Percentiles rank a stretch among this genome's conserved stretches.
These are phyloP conservation scores for Mortierella sp. DNA, from an alignment of 371 early-diverging fungal genomes.

Conservation along the genomic window DNA sequence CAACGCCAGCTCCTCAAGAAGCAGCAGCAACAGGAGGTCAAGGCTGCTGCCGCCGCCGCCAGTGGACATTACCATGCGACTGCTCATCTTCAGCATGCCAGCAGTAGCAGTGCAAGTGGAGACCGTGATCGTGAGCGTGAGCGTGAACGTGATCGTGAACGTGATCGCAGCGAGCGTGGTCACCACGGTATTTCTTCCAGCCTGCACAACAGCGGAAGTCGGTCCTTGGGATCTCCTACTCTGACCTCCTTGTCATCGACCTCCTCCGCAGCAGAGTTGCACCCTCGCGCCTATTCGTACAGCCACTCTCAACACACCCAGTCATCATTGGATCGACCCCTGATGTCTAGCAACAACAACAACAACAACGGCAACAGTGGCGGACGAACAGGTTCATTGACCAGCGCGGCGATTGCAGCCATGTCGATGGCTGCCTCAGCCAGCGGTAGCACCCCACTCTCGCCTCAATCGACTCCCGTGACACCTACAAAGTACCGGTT, in stretches of 20 bases:
- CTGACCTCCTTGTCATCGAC: constrained; percentile 27
- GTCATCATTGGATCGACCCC: constrained; percentile 13
- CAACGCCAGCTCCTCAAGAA: constrained; percentile 30
- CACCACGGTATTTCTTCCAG: background rate
- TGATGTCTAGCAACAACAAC: background rate
- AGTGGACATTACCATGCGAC: constrained; percentile 34
- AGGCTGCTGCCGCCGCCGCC: constrained; percentile 11
- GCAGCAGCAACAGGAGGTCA: constrained; percentile 25
- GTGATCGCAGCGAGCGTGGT: background rate
- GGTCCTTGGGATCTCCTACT: constrained; percentile 8
- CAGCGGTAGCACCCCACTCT: constrained; percentile 25
- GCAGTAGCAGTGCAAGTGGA: background rate
- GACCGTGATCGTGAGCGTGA: background rate
- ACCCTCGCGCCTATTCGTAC: constrained; percentile 32
- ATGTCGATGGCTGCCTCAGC: background rate
- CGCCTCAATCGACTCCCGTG: constrained; percentile 45
- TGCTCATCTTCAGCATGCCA: constrained; percentile 2
- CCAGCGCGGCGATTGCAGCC: constrained; percentile 6
- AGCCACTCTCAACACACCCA: constrained; percentile 19
- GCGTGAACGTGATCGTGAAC: background rate
- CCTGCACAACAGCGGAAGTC: background rate
- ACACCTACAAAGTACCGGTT: constrained; percentile 52
- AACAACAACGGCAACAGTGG: background rate
- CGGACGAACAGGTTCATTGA: constrained; percentile 7
- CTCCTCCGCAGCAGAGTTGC: constrained; percentile 22